Evolutionary conservation across 106 monocot species (phyloP), one percentile per base, ranked within the genome.

Genomic region (Platanthera guangdongensis): DNA sequence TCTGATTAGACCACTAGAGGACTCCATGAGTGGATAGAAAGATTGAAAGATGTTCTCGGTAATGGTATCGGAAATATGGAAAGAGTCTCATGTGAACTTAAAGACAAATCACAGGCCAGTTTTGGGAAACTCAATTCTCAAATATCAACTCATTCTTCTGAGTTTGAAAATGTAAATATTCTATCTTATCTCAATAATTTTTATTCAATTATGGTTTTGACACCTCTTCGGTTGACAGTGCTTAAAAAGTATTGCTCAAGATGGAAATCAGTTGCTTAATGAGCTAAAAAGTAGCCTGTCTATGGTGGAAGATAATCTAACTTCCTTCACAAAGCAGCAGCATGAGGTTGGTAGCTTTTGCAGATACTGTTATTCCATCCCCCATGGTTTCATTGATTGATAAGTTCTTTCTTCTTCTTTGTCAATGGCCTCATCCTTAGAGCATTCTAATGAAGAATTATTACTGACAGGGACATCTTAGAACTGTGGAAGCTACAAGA

Each of bases 391-490:
- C 62, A 62, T 7, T 62, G 4, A 1, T 5, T 55, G 55, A 14
- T 59, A 11, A 12, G 39, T 7, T 15, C 7, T 70, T 70, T 70
- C 45, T 70, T 47, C 25, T 25, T 39, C 39, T 39, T 39, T 3
- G 39, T 39, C 39, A 39, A 39, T 39, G 39, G 39, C 3, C 39
- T 39, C 39, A 39, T 39, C 39, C 39, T 39, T 39, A 39, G 39
- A 39, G 39, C 39, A 39, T 39, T 39, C 39, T 39, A 39, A 47
- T 47, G 68, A 32, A 4, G 1, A 70, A 1, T 67, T 67, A 16
- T 47, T 70, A 70, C 15, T 47, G n/a, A 80, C 81, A 94, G 94
- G 89, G 94, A 70, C 87, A 91, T 83, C 80, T 83, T 52, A 84
- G 85, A 81, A 74, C 85, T 72, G 82, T 94, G 4, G 87, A 91